Conservation (phyloP, 306 rosid species). For the Glycine soja region DNA sequence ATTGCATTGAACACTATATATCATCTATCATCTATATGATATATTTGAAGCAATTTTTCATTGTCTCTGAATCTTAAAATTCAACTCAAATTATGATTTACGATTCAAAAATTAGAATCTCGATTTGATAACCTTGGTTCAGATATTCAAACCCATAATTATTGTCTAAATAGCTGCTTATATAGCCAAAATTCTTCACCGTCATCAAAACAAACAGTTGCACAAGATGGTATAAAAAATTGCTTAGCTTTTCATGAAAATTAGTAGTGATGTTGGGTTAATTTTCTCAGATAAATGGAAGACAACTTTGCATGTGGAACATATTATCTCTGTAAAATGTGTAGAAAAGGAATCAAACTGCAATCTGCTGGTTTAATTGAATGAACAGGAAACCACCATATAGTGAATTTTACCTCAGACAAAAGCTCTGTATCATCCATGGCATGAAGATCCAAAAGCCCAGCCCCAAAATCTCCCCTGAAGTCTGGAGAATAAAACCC, state of each 20-base stretch:
- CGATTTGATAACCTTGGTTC: background rate
- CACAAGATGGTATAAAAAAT: conserved; percentile 9
- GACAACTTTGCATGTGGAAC: background rate
- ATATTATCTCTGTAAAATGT: conserved; percentile 9
- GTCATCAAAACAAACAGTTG: conserved; percentile 29
- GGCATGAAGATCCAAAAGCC: conserved; percentile 97
- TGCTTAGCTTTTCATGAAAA: background rate
- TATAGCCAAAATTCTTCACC: background rate
- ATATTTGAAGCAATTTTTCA: background rate
- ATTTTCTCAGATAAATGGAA: conserved; percentile 20
- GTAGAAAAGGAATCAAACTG: conserved; percentile 16
- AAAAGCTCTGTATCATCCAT: conserved; percentile 99
- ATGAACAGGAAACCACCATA: conserved; percentile 15
- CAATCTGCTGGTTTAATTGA: conserved; percentile 10
- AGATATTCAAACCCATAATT: conserved; percentile 10
- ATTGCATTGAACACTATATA: background rate
- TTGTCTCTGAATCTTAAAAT: no score
- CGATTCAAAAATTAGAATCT: background rate
- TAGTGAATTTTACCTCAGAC: conserved; percentile 68
- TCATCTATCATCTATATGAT: background rate
- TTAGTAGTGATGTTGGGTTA: background rate
- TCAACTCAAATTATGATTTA: background rate
- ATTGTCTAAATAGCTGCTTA: background rate
- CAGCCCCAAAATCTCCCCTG: conserved; percentile 96
- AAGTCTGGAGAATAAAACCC: conserved; percentile 86